These are phyloP conservation scores for Hericium alpestre DNA, from an alignment of 768 basidiomycete species.

Conservation along the genomic window DNA sequence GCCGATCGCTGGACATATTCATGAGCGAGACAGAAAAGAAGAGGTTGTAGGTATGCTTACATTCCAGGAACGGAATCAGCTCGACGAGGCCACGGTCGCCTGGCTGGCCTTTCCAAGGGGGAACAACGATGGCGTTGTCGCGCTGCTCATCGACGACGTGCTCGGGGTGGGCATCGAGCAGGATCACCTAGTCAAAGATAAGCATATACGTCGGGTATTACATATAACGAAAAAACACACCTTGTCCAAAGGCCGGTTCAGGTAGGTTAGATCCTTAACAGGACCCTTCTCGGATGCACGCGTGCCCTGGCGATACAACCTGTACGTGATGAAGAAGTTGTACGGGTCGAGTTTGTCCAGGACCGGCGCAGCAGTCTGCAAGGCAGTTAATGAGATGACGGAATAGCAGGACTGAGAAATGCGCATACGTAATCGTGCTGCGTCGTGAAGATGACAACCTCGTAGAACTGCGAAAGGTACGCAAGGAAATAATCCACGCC, in stretches of 20 bases:
- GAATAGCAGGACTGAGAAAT: background rate
- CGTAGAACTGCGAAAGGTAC: slow-evolving; percentile 96
- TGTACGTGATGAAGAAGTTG: slow-evolving; percentile 78
- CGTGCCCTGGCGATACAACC: slow-evolving; percentile 88
- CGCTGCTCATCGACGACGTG: slow-evolving; percentile 68
- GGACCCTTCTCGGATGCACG: slow-evolving; percentile 70
- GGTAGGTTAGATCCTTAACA: slow-evolving; percentile 92
- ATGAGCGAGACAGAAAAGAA: background rate
- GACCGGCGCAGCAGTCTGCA: slow-evolving; percentile 76
- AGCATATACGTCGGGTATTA: background rate
- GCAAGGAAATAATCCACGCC: slow-evolving; percentile 97
- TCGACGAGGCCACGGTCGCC: slow-evolving; percentile 70
- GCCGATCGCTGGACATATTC: slow-evolving; percentile 57
- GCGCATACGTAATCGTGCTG: slow-evolving; percentile 79
- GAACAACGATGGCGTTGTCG: slow-evolving; percentile 78
- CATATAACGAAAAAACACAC: slow-evolving; percentile 1
- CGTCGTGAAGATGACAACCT: slow-evolving; percentile 91
- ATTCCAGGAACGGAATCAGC: slow-evolving; percentile 97
- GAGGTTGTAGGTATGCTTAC: slow-evolving; percentile 27
- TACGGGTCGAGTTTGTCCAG: slow-evolving; percentile 93
- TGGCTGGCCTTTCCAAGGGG: slow-evolving; percentile 77
- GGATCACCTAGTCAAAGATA: slow-evolving; percentile 79
- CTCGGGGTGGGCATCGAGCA: slow-evolving; percentile 77
- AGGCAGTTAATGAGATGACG: background rate
- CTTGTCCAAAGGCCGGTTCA: slow-evolving; percentile 50